Evolutionary conservation across 2,329 filamentous ascomycete species (phyloP).

Genomic region (Beauveria caledonica): DNA sequence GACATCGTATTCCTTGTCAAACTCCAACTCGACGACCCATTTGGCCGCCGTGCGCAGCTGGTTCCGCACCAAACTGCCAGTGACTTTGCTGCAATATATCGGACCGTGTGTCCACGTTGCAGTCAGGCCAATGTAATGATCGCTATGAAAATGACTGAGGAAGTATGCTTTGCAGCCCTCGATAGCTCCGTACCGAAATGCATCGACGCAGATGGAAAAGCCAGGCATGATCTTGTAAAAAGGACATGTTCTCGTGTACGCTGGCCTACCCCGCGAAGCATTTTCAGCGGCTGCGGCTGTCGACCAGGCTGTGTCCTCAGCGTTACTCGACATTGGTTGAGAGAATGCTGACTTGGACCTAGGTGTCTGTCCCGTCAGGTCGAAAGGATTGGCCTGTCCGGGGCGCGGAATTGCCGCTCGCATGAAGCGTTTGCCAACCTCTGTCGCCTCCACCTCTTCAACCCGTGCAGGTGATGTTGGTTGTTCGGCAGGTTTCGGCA

Average conservation of each 20-base stretch:
- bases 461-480: slow-evolving; percentile 12
- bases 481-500: slow-evolving; percentile 28
- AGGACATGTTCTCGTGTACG: slow-evolving; percentile 84
- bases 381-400: slow-evolving; percentile 73
- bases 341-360: slow-evolving; percentile 67
- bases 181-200: slow-evolving; percentile 90
- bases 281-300: slow-evolving; percentile 73
- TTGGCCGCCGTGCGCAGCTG: slow-evolving; percentile 80
- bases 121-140: slow-evolving; percentile 90
- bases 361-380: slow-evolving; percentile 33
- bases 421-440: slow-evolving; percentile 51
- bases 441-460: slow-evolving; percentile 27
- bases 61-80: slow-evolving; percentile 77
- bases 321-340: slow-evolving; percentile 86
- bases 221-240: slow-evolving; percentile 98
- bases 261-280: slow-evolving; percentile 72
- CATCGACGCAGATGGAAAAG: slow-evolving; percentile 88
- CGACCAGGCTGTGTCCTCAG: slow-evolving; percentile 85
- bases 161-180: slow-evolving; percentile 92
- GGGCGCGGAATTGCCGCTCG: slow-evolving; percentile 64
- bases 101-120: slow-evolving; percentile 86
- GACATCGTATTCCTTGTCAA: slow-evolving; percentile 70
- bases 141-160: slow-evolving; percentile 94
- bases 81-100: slow-evolving; percentile 93
- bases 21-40: slow-evolving; percentile 79